Conservation (phyloP, 2,329 filamentous ascomycete species). For the Aschersonia sp. region DNA sequence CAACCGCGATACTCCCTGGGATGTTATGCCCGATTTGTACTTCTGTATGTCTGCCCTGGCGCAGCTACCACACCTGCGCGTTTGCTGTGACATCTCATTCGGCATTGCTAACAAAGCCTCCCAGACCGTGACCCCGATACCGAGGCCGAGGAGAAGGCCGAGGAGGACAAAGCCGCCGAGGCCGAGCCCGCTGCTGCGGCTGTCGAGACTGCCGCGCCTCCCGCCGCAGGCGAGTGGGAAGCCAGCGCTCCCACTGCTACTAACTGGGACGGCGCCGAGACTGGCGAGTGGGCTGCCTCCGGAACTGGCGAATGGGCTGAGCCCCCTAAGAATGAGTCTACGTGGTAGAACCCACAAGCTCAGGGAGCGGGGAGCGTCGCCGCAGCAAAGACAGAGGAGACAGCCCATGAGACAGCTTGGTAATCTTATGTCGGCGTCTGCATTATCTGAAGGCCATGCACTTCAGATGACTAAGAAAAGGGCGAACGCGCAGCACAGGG, state of each 20-base stretch:
- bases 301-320: slow-evolving; percentile 54
- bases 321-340: slow-evolving; percentile 35
- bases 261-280: slow-evolving; percentile 42
- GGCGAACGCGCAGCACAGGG: neutral
- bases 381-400: no score
- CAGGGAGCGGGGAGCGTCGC: slow-evolving; percentile 2
- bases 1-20: slow-evolving; percentile 93
- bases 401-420: no score
- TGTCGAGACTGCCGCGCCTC: slow-evolving; percentile 64
- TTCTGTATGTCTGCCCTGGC: slow-evolving; percentile 52
- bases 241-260: slow-evolving; percentile 48
- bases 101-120: slow-evolving; percentile 6
- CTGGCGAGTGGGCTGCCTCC: slow-evolving; percentile 50
- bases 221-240: slow-evolving; percentile 68
- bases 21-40: slow-evolving; percentile 99
- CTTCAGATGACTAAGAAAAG: no score
- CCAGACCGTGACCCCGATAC: slow-evolving; percentile 94
- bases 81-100: neutral
- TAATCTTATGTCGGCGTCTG: no score
- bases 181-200: slow-evolving; percentile 73
- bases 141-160: slow-evolving; percentile 96
- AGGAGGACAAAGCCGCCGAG: slow-evolving; percentile 76
- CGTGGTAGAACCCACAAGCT: slow-evolving; percentile 29
- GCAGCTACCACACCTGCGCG: neutral
- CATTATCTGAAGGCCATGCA: no score